These are phyloP conservation scores for Fragilaria radians DNA, from an alignment of 108 stramenopile species.

Conservation along the genomic window DNA sequence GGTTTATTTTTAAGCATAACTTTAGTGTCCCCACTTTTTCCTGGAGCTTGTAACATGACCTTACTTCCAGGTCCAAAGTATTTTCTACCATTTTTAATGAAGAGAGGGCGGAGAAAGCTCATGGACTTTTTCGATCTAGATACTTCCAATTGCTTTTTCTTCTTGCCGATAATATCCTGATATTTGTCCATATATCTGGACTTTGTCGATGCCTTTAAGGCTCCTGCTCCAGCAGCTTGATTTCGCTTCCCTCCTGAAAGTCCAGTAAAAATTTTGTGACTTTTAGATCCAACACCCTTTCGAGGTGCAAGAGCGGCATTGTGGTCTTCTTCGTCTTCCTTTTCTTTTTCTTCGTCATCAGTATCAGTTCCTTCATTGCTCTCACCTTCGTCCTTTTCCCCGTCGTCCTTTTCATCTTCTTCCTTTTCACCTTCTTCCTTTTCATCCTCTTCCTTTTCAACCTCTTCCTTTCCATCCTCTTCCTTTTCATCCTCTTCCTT, in stretches of 20 bases:
- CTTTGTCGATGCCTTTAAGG: neutral
- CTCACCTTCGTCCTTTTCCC: constrained; percentile 3
- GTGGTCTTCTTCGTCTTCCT: neutral
- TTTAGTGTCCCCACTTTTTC: constrained; percentile 7
- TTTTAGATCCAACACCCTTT: neutral
- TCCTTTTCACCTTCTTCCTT: constrained; percentile 6
- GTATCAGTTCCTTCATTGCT: constrained; percentile 4
- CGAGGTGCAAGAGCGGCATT: neutral
- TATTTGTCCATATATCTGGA: neutral
- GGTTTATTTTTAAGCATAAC: constrained; percentile 28
- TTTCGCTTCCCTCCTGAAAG: neutral
- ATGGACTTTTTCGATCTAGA: neutral
- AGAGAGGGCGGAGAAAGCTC: neutral
- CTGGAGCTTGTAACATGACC: neutral
- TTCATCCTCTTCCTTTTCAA: constrained; percentile 1
- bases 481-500: constrained; percentile 3
- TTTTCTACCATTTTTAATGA: neutral
- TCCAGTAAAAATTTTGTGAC: neutral
- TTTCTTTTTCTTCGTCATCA: constrained; percentile 4
- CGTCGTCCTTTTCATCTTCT: constrained; percentile 4
- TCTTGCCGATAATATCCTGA: neutral
- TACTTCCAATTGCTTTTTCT: neutral
- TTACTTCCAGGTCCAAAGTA: neutral
- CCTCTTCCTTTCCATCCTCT: constrained; percentile 5
- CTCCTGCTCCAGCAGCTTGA: neutral